Evolutionary conservation across 345 rosid genomes (phyloP), one percentile per base, ranked within the genome.

Genomic region (Rubroshorea leprosula): DNA sequence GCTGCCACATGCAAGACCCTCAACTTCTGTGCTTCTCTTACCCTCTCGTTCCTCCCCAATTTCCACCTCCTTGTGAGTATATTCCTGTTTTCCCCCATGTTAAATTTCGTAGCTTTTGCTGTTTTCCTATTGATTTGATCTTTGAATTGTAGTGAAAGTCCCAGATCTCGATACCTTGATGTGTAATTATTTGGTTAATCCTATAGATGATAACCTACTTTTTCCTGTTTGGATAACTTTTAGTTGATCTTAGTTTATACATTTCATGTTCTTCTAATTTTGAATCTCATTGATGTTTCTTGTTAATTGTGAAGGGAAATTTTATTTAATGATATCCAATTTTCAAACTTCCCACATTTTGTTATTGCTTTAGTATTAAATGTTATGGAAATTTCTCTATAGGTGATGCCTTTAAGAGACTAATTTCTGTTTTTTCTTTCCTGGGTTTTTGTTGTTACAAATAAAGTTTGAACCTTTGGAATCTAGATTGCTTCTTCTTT

Each of bases 11-110:
- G 87, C 77, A 76, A 59, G 64, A 60, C 75, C 31, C 69, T 83
- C 72, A 68, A 71, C 27, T 55, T 72, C 21, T 84, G 85, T 23
- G 87, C 78, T 59, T 69, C 87, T 58, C 84, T 84, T 54, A 79
- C 81, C 70, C 81, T 92, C 66, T 78, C 89, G 14, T 92, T 84
- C 78, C 62, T 88, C 66, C 87, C 95, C 55, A 68, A 65, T 53
- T 81, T 92, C 72, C 87, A 92, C 45, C 69, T 91, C 70, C 80
- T 77, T 58, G 96, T 88, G 63, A 61, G 83, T 62, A 51, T 23
- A 38, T 9, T 29, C 35, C 35, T 4, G 4, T 29, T 9, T 29
- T 9, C 35, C 35, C 4, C 35, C 5, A 29, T 29, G 4, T 29
- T 29, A 4, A 9, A 9, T 21, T 46, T 53, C 48, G 22, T 35